Evolutionary conservation across 2,329 filamentous ascomycete genomes (phyloP), one percentile per base, ranked within the genome.

Genomic region (Alternaria solani): DNA sequence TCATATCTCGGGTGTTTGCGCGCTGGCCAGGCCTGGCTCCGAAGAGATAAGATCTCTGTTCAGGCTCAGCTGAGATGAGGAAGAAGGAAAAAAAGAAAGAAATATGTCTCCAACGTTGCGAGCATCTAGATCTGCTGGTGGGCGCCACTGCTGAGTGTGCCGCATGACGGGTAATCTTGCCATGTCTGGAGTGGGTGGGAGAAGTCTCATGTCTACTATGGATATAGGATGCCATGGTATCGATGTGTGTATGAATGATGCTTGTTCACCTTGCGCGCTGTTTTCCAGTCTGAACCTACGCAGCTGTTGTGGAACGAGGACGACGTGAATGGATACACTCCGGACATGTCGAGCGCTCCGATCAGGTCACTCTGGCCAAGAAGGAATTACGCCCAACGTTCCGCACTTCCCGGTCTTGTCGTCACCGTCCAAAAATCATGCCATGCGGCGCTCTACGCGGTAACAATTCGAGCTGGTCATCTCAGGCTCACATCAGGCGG

Each of bases 361-460:
- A 14, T 46, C 36, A 53, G 43, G 55, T 34, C 49, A 16, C 16
- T 36, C 51, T 43, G 32, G 34, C 18, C 36, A 43, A 41, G 43
- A 47, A 54, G 14, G 43, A 42, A 55, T 11, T n/a, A 26, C 4
- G 25, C 41, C 49, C 56, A 36, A 58, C 47, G 42, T 28, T 14
- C 41, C 5, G 1, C 4, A 38, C 2, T 58, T 55, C 51, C 38
- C 51, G 49, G 49, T 20, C 18, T 39, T 30, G 30, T 26, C 32
- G 20, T 32, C 20, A n/a, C 2, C 14, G 32, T 36, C 6, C 12
- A 11, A 36, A 23, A 23, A 4, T 23, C 20, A 36, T 6, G 11
- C 12, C 14, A 34, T 34, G 32, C 12, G 12, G 32, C 32, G 32
- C 32, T 34, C 5, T 14, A 5, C 14, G 32, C 32, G 12, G 14